Percentiles rank a stretch among this genome's conserved stretches.
phyloP scores from a whole-genome alignment of 176 grass and related monocot genomes.

The Oryza punctata region DNA sequence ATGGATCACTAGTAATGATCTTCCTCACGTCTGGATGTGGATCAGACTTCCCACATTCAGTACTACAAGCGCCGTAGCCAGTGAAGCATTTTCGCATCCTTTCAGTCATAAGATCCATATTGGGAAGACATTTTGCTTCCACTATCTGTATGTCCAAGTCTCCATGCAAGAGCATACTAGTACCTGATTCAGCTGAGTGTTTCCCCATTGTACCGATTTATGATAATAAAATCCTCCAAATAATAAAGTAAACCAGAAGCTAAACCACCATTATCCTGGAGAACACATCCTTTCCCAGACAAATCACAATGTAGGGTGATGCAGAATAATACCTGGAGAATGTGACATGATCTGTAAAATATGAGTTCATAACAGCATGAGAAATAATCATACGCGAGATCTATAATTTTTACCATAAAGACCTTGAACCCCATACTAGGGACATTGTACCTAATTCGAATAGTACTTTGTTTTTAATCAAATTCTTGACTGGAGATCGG shows the following conservation, averaged over 20 bases:
- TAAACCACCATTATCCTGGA: constrained; percentile 26
- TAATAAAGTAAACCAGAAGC: constrained; percentile 9
- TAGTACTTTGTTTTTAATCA: neutral
- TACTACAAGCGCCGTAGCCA: constrained; percentile 58
- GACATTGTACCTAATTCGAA: neutral
- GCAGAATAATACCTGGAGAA: constrained; percentile 25
- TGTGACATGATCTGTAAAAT: neutral
- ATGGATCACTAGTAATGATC: constrained; percentile 95
- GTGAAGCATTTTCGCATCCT: constrained; percentile 84
- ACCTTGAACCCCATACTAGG: neutral
- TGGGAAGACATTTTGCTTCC: constrained; percentile 87
- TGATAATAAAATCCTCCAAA: constrained; percentile 20
- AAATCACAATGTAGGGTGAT: constrained; percentile 3
- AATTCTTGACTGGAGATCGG: neutral
- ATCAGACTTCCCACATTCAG: constrained; percentile 44
- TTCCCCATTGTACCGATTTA: constrained; percentile 51
- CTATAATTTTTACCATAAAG: neutral
- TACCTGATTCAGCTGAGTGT: constrained; percentile 33
- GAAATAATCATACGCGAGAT: neutral
- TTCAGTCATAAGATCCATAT: constrained; percentile 88
- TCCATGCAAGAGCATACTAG: constrained; percentile 67
- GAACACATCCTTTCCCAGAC: constrained; percentile 30
- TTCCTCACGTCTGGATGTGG: constrained; percentile 56
- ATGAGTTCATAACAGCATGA: neutral
- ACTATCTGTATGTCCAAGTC: constrained; percentile 88